Percentiles rank a stretch among this genome's conserved stretches.
phyloP scores from a whole-genome alignment of 1,139 yeast species.

The Protomyces macrosporus region DNA sequence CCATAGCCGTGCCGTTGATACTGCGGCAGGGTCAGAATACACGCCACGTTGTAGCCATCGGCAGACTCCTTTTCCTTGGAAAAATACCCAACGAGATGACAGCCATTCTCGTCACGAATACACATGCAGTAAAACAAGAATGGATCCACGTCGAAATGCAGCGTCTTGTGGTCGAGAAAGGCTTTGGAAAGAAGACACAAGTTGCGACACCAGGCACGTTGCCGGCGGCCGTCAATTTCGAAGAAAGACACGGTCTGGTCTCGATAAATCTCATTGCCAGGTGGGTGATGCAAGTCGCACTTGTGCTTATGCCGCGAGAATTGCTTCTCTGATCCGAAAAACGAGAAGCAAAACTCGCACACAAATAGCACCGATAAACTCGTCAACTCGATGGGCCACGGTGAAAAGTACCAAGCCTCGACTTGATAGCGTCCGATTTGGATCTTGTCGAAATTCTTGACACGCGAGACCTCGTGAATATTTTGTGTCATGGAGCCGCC shows the following conservation, averaged over 20 bases:
- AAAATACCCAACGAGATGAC: constrained; percentile 91
- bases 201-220: constrained; percentile 92
- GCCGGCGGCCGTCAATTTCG: constrained; percentile 94
- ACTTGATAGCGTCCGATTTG: constrained; percentile 86
- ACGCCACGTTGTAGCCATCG: constrained; percentile 93
- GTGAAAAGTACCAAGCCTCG: constrained; percentile 98
- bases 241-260: constrained; percentile 79
- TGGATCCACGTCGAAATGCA: constrained; percentile 96
- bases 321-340: constrained; percentile 83
- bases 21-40: constrained; percentile 91
- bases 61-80: constrained; percentile 96
- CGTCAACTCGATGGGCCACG: constrained; percentile 90
- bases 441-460: constrained; percentile 69
- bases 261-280: constrained; percentile 94
- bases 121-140: constrained; percentile 95
- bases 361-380: constrained; percentile 85
- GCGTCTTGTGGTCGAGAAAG: constrained; percentile 88
- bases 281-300: constrained; percentile 83
- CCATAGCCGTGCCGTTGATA: constrained; percentile 96
- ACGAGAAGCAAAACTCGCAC: constrained; percentile 84
- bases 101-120: constrained; percentile 76
- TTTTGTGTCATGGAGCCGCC: constrained; percentile 97
- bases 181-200: constrained; percentile 80
- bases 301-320: constrained; percentile 85
- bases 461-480: constrained; percentile 77